These are phyloP conservation scores for Microdochium bolleyi DNA, from an alignment of 2,329 filamentous ascomycete genomes.

Conservation along the genomic window DNA sequence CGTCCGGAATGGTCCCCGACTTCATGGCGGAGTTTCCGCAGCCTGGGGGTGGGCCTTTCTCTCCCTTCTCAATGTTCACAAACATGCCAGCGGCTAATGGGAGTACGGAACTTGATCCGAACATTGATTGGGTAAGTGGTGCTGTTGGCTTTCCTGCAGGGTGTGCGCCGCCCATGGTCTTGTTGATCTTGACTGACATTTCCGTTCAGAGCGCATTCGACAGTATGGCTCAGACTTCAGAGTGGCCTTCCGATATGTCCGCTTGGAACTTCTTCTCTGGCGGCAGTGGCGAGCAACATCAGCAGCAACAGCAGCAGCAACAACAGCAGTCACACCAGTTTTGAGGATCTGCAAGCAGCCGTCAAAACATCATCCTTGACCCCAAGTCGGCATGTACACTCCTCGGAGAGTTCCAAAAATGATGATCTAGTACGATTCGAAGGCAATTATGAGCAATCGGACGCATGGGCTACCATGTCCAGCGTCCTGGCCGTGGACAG, in stretches of 20 bases:
- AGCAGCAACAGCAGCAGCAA: conserved; percentile 9
- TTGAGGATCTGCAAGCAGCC: no score
- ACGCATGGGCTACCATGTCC: no score
- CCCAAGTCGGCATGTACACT: no score
- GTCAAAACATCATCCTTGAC: no score
- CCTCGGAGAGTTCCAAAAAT: no score
- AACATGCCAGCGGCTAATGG: conserved; percentile 26
- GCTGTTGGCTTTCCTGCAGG: neutral
- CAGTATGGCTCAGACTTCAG: conserved; percentile 46
- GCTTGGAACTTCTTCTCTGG: conserved; percentile 41
- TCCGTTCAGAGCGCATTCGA: conserved; percentile 42
- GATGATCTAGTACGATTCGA: no score
- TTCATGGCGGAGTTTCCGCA: conserved; percentile 20
- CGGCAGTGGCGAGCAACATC: conserved; percentile 18
- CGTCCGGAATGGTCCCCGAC: conserved; percentile 25
- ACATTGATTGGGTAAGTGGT: conserved; percentile 50
- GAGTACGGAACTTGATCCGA: conserved; percentile 37
- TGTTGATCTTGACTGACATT: conserved; percentile 12
- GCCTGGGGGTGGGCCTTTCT: conserved; percentile 24
- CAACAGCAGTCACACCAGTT: no score
- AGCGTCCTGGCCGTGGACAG: no score
- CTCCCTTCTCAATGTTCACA: conserved; percentile 46
- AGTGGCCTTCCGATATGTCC: conserved; percentile 40
- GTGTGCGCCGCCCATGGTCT: neutral
- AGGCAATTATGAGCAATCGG: no score